Evolutionary conservation across 176 grass and related monocot species (phyloP).

Genomic region (Oryza australiensis): DNA sequence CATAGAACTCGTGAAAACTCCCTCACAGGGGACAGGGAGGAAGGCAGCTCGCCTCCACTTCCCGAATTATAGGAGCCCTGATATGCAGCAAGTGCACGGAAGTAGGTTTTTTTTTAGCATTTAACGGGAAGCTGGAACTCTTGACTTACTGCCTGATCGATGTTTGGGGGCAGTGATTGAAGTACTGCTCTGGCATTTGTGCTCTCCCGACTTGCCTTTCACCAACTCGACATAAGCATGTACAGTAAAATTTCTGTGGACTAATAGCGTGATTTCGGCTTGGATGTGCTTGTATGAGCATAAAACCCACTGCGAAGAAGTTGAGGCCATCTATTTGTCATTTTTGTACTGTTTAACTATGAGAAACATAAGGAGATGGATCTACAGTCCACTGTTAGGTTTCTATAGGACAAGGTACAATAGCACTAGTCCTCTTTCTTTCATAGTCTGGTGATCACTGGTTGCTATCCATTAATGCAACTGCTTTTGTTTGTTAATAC

Average conservation of each 20-base stretch:
- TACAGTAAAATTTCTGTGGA: not conserved
- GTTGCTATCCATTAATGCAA: not conserved
- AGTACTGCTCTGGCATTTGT: not conserved
- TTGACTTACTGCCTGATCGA: not conserved
- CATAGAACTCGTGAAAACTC: not conserved
- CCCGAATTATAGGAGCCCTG: not conserved
- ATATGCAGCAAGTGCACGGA: not conserved
- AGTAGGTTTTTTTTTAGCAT: not conserved
- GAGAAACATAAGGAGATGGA: not conserved
- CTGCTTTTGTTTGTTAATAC: not conserved
- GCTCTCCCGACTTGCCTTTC: not conserved
- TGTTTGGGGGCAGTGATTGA: not conserved
- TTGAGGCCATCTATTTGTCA: not conserved
- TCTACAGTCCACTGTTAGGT: not conserved
- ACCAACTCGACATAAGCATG: not conserved
- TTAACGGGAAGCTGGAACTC: slow-evolving; percentile 10
- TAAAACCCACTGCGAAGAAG: not conserved
- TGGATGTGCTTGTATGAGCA: not conserved
- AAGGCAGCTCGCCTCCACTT: not conserved
- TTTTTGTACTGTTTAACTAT: not conserved
- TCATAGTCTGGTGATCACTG: not conserved
- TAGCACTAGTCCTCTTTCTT: not conserved
- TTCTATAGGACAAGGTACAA: not conserved
- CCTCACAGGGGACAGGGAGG: not conserved
- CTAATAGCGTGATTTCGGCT: not conserved